A percentile compares a stretch with the other conserved stretches of the same genome.
Evolutionary conservation across 768 basidiomycete genomes (phyloP).

Genomic region (Chiua virens): DNA sequence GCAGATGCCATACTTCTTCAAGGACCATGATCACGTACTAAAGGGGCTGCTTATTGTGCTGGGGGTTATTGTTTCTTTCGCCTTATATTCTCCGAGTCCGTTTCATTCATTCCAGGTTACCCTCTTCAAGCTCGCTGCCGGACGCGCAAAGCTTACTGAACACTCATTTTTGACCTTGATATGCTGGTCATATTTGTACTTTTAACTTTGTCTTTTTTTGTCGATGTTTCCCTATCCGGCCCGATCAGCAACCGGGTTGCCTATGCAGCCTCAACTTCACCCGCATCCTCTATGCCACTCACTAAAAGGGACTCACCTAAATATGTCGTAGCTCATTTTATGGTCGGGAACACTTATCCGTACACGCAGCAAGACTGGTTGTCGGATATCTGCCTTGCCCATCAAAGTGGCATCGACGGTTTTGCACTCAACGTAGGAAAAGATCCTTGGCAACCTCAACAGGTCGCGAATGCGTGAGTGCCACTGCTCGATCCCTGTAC

Average conservation of each 20-base stretch:
- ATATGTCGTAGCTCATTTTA: conserved; percentile 59
- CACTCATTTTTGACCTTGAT: conserved; percentile 14
- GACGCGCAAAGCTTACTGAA: conserved; percentile 8
- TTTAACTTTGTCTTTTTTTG: conserved; percentile 11
- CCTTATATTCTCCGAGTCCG: too few relatives aligned
- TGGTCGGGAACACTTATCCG: conserved; percentile 66
- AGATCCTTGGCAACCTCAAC: conserved; percentile 61
- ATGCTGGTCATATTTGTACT: conserved; percentile 14
- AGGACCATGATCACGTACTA: too few relatives aligned
- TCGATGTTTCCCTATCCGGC: neutral
- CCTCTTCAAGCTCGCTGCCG: conserved; percentile 3
- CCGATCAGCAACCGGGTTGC: conserved; percentile 10
- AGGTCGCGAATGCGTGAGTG: conserved; percentile 65
- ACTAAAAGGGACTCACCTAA: conserved; percentile 28
- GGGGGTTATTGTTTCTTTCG: too few relatives aligned
- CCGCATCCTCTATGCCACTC: neutral
- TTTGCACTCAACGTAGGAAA: conserved; percentile 72
- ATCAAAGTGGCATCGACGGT: conserved; percentile 59
- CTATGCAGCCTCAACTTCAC: neutral
- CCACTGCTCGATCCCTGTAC: neutral
- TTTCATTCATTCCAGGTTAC: neutral
- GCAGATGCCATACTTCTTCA: too few relatives aligned
- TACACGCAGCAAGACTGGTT: conserved; percentile 47
- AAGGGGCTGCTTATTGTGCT: too few relatives aligned
- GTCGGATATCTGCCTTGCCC: conserved; percentile 56